A percentile compares a stretch with the other conserved stretches of the same genome.
phyloP scores from a whole-genome alignment of 208 protist genomes.

The Trypanosoma conorhini region DNA sequence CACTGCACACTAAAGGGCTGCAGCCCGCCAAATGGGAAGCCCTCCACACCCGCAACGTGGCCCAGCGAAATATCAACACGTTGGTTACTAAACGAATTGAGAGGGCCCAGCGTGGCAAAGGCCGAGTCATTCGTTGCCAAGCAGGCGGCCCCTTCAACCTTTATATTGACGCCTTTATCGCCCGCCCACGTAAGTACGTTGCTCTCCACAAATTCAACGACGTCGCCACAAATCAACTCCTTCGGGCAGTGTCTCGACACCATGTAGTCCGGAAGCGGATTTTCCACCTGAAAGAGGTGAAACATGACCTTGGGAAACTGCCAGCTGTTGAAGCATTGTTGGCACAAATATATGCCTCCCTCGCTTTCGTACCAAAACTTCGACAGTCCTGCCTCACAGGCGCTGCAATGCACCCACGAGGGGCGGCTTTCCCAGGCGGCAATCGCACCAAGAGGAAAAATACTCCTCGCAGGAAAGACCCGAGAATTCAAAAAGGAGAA shows the following conservation, averaged over 20 bases:
- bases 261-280: slow-evolving; percentile 58
- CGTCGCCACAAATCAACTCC: slow-evolving; percentile 42
- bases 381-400: slow-evolving; percentile 40
- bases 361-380: slow-evolving; percentile 73
- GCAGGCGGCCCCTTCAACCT: slow-evolving; percentile 42
- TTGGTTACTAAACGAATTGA: slow-evolving; percentile 45
- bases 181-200: slow-evolving; percentile 57
- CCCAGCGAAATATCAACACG: slow-evolving; percentile 66
- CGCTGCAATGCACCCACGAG: slow-evolving; percentile 25
- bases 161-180: slow-evolving; percentile 72
- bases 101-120: slow-evolving; percentile 63
- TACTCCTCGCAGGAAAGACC: slow-evolving; percentile 76
- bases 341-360: slow-evolving; percentile 55
- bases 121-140: slow-evolving; percentile 54
- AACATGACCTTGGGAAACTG: slow-evolving; percentile 75
- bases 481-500: slow-evolving; percentile 74
- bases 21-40: slow-evolving; percentile 77
- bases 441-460: slow-evolving; percentile 63
- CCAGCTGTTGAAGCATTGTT: slow-evolving; percentile 82
- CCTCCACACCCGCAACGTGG: slow-evolving; percentile 69
- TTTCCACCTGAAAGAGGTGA: slow-evolving; percentile 32
- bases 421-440: slow-evolving; percentile 21
- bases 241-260: slow-evolving; percentile 57
- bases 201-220: slow-evolving; percentile 85
- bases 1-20: slow-evolving; percentile 72